Conservation (phyloP, 768 basidiomycete genomes). For the Mycena venus region DNA sequence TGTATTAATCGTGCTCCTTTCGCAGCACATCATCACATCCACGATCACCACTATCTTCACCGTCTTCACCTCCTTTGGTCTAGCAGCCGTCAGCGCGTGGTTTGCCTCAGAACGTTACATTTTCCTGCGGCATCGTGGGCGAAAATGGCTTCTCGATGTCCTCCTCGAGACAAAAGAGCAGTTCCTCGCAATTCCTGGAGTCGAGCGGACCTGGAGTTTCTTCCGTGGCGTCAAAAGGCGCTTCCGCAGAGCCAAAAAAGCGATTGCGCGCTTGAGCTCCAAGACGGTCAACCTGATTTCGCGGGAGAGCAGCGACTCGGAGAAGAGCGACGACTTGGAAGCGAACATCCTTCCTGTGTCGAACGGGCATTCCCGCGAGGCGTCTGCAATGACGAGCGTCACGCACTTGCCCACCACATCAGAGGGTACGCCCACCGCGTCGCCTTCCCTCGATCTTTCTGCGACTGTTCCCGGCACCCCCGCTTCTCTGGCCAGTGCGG, state of each 20-base stretch:
- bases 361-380: slow-evolving; percentile 28
- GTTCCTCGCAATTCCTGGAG: slow-evolving; percentile 47
- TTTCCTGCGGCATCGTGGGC: slow-evolving; percentile 71
- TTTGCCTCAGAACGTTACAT: slow-evolving; percentile 79
- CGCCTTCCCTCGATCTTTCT: slow-evolving; percentile 16
- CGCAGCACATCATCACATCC: slow-evolving; percentile 70
- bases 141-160: slow-evolving; percentile 79
- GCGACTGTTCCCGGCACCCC: slow-evolving; percentile 25
- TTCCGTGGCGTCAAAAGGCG: slow-evolving; percentile 32
- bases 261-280: slow-evolving; percentile 39
- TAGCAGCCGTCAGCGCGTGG: slow-evolving; percentile 80
- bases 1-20: background rate
- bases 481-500: background rate
- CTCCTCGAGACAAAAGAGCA: slow-evolving; percentile 59
- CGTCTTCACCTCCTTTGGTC: slow-evolving; percentile 78
- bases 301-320: slow-evolving; percentile 39
- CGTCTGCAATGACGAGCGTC: slow-evolving; percentile 33
- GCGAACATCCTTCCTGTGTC: slow-evolving; percentile 41
- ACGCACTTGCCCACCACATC: slow-evolving; percentile 32
- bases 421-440: slow-evolving; percentile 13
- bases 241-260: slow-evolving; percentile 31
- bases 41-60: slow-evolving; percentile 85
- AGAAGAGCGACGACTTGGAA: slow-evolving; percentile 44
- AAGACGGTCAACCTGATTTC: slow-evolving; percentile 40
- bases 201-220: slow-evolving; percentile 34